Conservation (phyloP, 192 early-diverging fungal species). For the Oehlia diaphana region DNA sequence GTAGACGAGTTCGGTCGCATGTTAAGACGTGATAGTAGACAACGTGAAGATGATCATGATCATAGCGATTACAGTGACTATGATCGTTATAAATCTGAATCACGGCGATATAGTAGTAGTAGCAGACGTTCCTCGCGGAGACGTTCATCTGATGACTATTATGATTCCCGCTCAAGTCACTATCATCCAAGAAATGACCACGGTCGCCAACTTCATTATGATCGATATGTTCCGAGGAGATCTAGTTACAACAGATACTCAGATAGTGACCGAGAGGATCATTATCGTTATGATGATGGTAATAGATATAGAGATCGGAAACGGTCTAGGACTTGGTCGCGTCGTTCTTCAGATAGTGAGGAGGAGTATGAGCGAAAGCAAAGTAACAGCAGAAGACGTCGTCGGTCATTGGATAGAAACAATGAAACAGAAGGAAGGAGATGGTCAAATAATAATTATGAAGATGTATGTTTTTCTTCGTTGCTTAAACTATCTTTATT, state of each 20-base stretch:
- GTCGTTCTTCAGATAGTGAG: conserved; percentile 20
- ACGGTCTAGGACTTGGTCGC: conserved; percentile 10
- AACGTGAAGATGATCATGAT: not conserved
- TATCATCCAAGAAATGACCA: not conserved
- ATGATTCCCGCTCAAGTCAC: not conserved
- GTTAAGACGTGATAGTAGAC: conserved; percentile 20
- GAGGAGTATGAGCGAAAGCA: not conserved
- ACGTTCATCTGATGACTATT: conserved; percentile 18
- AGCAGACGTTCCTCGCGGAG: conserved; percentile 15
- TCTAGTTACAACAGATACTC: conserved; percentile 1
- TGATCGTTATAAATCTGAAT: conserved; percentile 8
- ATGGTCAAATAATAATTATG: not conserved
- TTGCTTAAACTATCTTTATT: not conserved
- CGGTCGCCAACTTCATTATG: conserved; percentile 7
- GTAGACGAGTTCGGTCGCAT: conserved; percentile 45
- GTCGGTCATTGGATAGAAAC: not conserved
- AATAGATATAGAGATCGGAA: conserved; percentile 1
- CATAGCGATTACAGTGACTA: not conserved
- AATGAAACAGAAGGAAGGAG: not conserved
- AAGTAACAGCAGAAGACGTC: not conserved
- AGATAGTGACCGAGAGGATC: conserved; percentile 8
- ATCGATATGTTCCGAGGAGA: conserved; percentile 14
- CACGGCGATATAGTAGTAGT: conserved; percentile 1
- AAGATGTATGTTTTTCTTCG: not conserved
- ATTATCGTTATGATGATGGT: not conserved